Evolutionary conservation across 2,329 filamentous ascomycete genomes (phyloP).

Genomic region (Lasiodiplodia hormozganensis): DNA sequence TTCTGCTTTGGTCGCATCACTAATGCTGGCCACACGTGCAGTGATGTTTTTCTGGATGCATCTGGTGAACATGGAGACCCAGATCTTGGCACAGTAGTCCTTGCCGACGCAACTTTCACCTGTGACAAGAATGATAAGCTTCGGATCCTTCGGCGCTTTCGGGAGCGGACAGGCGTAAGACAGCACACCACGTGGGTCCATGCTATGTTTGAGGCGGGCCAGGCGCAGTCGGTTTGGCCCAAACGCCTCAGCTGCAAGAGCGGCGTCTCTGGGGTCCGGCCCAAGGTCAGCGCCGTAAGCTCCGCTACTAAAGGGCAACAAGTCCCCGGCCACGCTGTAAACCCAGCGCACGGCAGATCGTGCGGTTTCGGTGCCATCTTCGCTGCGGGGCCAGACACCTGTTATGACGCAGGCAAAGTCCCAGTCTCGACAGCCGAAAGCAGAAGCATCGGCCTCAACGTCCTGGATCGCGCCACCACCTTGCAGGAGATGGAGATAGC

Average conservation of each 20-base stretch:
- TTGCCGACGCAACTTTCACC: conserved; percentile 65
- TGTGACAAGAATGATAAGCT: conserved; percentile 64
- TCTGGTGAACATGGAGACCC: conserved; percentile 52
- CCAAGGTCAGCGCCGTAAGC: conserved; percentile 68
- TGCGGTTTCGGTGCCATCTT: conserved; percentile 55
- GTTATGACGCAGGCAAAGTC: conserved; percentile 70
- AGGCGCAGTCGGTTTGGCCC: conserved; percentile 61
- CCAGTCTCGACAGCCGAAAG: conserved; percentile 70
- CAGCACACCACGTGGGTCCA: conserved; percentile 61
- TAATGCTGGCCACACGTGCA: conserved; percentile 61
- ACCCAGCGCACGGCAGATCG: conserved; percentile 60
- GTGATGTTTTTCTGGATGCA: conserved; percentile 37
- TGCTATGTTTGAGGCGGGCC: conserved; percentile 56
- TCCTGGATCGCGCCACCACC: conserved; percentile 62
- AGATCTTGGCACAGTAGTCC: conserved; percentile 64
- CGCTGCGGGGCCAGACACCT: conserved; percentile 64
- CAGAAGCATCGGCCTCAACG: conserved; percentile 54
- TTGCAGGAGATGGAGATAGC: conserved; percentile 69
- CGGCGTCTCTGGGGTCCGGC: conserved; percentile 64
- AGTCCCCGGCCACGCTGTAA: conserved; percentile 55
- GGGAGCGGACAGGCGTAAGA: conserved; percentile 64
- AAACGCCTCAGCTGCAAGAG: conserved; percentile 62
- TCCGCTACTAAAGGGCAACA: conserved; percentile 61
- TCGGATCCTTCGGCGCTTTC: conserved; percentile 44
- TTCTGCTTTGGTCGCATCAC: conserved; percentile 63